These are phyloP conservation scores for Pythium aristosporum DNA, from an alignment of 352 stramenopile species.

Conservation along the genomic window DNA sequence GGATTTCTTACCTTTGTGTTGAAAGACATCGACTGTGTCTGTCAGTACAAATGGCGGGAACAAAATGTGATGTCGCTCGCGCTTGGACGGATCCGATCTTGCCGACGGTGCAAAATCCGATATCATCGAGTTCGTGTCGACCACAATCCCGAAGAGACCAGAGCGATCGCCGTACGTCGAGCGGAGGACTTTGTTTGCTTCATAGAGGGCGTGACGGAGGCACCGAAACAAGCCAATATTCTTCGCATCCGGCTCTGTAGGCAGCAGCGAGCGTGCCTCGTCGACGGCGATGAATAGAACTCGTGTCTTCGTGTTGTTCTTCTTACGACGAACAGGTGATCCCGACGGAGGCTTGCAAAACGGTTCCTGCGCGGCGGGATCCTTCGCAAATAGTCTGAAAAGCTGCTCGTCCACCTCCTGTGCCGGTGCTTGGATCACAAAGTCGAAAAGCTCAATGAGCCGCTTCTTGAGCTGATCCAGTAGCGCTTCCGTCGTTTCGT, in stretches of 20 bases:
- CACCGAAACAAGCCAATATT: not conserved
- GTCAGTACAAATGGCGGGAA: conserved; percentile 9
- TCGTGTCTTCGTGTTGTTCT: not conserved
- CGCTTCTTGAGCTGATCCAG: not conserved
- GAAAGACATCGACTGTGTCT: conserved; percentile 1
- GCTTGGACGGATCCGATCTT: not conserved
- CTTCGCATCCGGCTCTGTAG: not conserved
- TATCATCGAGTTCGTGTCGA: not conserved
- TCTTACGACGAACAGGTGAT: not conserved
- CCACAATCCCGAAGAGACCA: not conserved
- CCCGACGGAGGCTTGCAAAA: not conserved
- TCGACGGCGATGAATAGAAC: conserved; percentile 1
- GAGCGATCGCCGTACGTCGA: no score
- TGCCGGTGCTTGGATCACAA: not conserved
- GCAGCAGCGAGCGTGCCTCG: conserved; percentile 1
- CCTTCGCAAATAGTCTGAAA: not conserved
- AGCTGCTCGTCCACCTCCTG: not conserved
- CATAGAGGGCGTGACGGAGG: not conserved
- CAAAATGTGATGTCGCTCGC: not conserved
- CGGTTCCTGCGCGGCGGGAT: not conserved
- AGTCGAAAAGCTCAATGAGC: not conserved
- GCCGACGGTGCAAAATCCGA: not conserved
- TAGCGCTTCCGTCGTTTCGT: not conserved
- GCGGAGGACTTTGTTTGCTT: not conserved
- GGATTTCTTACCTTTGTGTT: not conserved